Evolutionary conservation across 768 basidiomycete genomes (phyloP).

Genomic region (Rhodotorula kratochvilovae): DNA sequence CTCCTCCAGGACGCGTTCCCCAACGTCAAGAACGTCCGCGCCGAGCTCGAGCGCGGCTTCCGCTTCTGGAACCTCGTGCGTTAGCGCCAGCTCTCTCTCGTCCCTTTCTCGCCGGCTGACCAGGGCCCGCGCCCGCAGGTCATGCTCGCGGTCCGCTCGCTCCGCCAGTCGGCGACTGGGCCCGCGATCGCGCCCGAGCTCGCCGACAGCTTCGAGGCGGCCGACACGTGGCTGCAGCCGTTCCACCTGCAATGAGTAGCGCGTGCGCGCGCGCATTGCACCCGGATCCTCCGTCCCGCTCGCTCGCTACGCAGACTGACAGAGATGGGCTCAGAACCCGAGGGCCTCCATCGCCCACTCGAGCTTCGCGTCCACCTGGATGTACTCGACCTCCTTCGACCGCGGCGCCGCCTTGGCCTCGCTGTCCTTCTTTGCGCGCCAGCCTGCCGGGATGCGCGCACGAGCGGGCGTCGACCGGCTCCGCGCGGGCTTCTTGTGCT

Average conservation of each 20-base stretch:
- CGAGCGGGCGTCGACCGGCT: not conserved
- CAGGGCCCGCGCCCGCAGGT: conserved; percentile 53
- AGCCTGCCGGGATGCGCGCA: not conserved
- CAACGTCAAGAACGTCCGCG: conserved; percentile 77
- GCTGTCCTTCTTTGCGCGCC: not conserved
- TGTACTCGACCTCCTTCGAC: not conserved
- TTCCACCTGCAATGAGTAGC: conserved; percentile 25
- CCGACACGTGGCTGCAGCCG: conserved; percentile 87
- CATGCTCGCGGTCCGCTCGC: conserved; percentile 79
- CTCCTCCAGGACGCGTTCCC: conserved; percentile 91
- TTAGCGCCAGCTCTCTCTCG: conserved; percentile 37
- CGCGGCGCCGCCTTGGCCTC: not conserved
- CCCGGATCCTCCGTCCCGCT: not conserved
- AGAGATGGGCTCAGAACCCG: not conserved
- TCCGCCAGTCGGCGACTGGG: conserved; percentile 62
- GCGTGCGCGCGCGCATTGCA: not conserved
- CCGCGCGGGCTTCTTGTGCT: not conserved
- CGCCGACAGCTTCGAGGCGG: conserved; percentile 92
- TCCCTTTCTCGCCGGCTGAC: no score
- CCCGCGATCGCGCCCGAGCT: conserved; percentile 74
- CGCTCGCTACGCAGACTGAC: not conserved
- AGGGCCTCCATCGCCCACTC: not conserved
- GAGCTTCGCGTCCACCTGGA: not conserved
- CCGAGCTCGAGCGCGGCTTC: conserved; percentile 92
- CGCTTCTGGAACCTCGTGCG: conserved; percentile 97